phyloP scores from a whole-genome alignment of 108 stramenopile genomes.

The Nitzschia sp. region DNA sequence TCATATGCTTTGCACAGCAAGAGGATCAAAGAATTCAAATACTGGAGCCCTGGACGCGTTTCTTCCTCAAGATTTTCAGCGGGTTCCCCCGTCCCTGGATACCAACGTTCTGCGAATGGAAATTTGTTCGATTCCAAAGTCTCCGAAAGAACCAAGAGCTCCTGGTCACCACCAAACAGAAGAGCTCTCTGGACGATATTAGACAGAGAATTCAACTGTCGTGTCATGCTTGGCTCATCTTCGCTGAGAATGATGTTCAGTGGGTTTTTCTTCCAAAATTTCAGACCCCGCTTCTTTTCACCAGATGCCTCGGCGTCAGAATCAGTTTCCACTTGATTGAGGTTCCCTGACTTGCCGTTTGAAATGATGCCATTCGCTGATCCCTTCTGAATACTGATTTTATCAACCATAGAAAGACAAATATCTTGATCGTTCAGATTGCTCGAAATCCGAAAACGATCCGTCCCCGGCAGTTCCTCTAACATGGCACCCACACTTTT shows the following conservation, averaged over 20 bases:
- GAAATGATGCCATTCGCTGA: neutral
- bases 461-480: slow-evolving; percentile 37
- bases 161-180: slow-evolving; percentile 84
- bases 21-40: slow-evolving; percentile 67
- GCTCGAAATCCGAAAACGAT: slow-evolving; percentile 46
- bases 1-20: slow-evolving; percentile 69
- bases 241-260: slow-evolving; percentile 52
- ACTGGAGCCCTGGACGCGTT: slow-evolving; percentile 75
- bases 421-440: slow-evolving; percentile 79
- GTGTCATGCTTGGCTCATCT: slow-evolving; percentile 81
- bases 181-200: slow-evolving; percentile 78
- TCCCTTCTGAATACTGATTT: slow-evolving; percentile 41
- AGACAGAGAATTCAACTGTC: slow-evolving; percentile 81
- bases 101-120: slow-evolving; percentile 82
- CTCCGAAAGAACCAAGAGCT: slow-evolving; percentile 74
- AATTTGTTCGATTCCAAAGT: slow-evolving; percentile 76
- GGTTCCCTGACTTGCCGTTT: neutral
- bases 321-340: slow-evolving; percentile 22
- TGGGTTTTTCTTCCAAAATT: slow-evolving; percentile 28
- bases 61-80: slow-evolving; percentile 38
- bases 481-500: slow-evolving; percentile 73
- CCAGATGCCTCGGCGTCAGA: slow-evolving; percentile 24
- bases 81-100: slow-evolving; percentile 42
- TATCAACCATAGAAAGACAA: slow-evolving; percentile 83
- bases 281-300: slow-evolving; percentile 22